Percentiles rank a stretch among this genome's conserved stretches.
These are phyloP conservation scores for Pseudisothecium myosuroides DNA, from an alignment of 225 moss, liverwort and hornwort species.

Conservation along the genomic window DNA sequence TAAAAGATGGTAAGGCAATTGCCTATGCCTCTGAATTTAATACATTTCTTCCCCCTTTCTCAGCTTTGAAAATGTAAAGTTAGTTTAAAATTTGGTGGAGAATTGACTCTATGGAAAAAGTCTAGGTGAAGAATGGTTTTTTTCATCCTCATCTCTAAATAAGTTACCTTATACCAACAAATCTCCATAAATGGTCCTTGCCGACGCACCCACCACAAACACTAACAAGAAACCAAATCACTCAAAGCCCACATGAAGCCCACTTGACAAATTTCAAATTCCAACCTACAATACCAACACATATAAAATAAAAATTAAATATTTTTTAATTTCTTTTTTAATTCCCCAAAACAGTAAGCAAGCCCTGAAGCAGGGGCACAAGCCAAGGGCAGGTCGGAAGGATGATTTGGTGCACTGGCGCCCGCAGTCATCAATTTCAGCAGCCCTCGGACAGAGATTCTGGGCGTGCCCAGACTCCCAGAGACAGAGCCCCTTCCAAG, in stretches of 20 bases:
- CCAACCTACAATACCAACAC: neutral
- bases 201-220: neutral
- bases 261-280: neutral
- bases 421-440: slow-evolving; percentile 7
- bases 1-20: neutral
- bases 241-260: neutral
- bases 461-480: slow-evolving; percentile 4
- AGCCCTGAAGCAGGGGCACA: neutral
- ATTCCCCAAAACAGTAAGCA: neutral
- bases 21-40: neutral
- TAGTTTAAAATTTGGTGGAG: neutral
- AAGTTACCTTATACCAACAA: neutral
- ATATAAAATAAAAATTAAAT: neutral
- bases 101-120: neutral
- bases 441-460: slow-evolving; percentile 33
- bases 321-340: no score
- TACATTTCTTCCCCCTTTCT: neutral
- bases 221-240: neutral
- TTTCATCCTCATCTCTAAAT: neutral
- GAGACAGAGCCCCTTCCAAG: neutral
- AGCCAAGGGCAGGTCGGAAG: neutral
- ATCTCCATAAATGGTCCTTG: neutral
- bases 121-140: neutral
- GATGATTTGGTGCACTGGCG: neutral
- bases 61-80: neutral